These are phyloP conservation scores for Russula virescens DNA, from an alignment of 768 basidiomycete genomes.

Conservation along the genomic window DNA sequence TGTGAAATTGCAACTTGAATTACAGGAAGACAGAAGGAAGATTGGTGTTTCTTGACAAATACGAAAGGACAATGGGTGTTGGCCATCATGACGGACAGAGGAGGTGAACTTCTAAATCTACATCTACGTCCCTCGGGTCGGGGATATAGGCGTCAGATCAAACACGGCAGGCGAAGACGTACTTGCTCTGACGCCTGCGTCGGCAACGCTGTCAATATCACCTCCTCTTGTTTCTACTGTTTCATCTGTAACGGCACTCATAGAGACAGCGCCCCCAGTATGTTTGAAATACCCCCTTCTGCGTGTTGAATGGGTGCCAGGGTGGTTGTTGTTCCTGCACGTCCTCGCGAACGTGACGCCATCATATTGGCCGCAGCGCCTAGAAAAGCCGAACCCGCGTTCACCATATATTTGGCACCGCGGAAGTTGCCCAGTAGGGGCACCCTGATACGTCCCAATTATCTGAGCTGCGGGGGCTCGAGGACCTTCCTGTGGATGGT, in stretches of 20 bases:
- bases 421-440: slow-evolving; percentile 1
- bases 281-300: slow-evolving; percentile 15
- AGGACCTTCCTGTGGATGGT: not conserved
- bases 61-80: not conserved
- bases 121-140: not conserved
- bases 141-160: slow-evolving; percentile 10
- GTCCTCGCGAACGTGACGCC: not conserved
- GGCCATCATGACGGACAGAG: not conserved
- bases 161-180: slow-evolving; percentile 22
- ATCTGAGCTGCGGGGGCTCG: not conserved
- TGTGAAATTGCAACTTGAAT: slow-evolving; percentile 11
- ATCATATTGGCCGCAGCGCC: slow-evolving; percentile 14
- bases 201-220: not conserved
- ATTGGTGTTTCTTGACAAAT: not conserved
- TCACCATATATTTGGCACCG: slow-evolving; percentile 5
- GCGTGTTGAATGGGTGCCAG: slow-evolving; percentile 6
- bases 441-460: not conserved
- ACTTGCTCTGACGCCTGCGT: slow-evolving; percentile 19
- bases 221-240: not conserved
- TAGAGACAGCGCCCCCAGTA: slow-evolving; percentile 16
- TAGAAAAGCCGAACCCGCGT: slow-evolving; percentile 10
- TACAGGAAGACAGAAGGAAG: not conserved
- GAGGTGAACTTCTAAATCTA: not conserved
- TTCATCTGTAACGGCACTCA: slow-evolving; percentile 19
- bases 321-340: not conserved